Base-by-base conservation (phyloP, 352 stramenopile genomes). In the Phytophthora rubi region DNA sequence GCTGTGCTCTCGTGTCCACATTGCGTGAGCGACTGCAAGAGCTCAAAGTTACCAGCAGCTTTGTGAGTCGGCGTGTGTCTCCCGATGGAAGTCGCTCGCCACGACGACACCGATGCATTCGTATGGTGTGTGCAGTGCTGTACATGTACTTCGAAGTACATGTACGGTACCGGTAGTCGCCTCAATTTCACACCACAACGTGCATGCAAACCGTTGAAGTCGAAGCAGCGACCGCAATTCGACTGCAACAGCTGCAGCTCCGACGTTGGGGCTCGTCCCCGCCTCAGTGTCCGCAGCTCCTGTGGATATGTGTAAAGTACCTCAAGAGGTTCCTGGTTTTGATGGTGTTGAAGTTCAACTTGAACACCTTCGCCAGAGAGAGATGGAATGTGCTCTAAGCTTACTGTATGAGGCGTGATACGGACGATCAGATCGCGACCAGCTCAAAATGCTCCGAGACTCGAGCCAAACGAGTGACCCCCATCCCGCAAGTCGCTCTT, bases 391-490 rank as follows among this genome's bases (percentile, higher is more conserved):
- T 12, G 9, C 18, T 21, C 18, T 21, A 39, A 39, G 33, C 33
- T 7, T 35, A 35, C 8, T 6, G n/a, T 2, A 52, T 57, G 45
- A 32, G 39, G 37, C 8, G 15, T 13, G 33, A 15, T 71, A 56
- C 64, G 64, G 64, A 71, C 65, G 59, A 73, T 54, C 65, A 69
- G 65, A 68, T 73, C 33, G 42, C 26, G 57, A 71, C 35, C 68
- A 75, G 62, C 52, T 49, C 65, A 37, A 71, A 55, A 57, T 16
- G 48, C 57, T 57, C 59, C 42, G 15, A 63, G 13, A 12, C 48
- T 52, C 26, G 16, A 67, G 28, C 53, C 45, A 64, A 71, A 62
- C 42, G 10, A 35, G 18, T 35, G 58, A 68, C 47, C 48, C 63
- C 69, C 69, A 76, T 76, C 69, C 44, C 44, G 13, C 21, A 13